Conservation (phyloP, 2,329 filamentous ascomycete species). For the Talaromyces sp. region DNA sequence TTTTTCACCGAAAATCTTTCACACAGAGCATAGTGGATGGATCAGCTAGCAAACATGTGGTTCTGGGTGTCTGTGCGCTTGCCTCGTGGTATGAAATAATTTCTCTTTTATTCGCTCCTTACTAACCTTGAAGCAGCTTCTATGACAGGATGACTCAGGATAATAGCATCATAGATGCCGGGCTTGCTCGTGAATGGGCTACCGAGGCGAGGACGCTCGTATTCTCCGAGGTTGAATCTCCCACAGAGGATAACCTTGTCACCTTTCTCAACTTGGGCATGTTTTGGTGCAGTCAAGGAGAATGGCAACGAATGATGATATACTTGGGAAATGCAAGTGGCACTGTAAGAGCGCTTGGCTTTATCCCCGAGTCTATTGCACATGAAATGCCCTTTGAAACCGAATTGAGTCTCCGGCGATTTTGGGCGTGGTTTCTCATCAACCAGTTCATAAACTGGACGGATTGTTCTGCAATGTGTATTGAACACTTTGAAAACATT, state of each 20-base stretch:
- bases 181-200: background rate
- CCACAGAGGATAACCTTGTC: background rate
- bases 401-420: too few relatives aligned
- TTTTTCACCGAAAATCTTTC: background rate
- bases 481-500: background rate
- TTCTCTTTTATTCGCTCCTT: background rate
- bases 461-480: too few relatives aligned
- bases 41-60: background rate
- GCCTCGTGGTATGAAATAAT: background rate
- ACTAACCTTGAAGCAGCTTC: background rate
- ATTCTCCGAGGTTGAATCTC: background rate
- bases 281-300: background rate
- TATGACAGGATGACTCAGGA: background rate
- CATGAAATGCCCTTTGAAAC: too few relatives aligned
- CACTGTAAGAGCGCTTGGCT: background rate
- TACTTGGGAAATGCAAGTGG: background rate
- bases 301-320: background rate
- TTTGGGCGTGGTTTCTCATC: too few relatives aligned
- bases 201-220: background rate
- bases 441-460: too few relatives aligned
- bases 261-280: background rate
- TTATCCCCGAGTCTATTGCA: too few relatives aligned
- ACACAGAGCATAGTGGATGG: background rate
- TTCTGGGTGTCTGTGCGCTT: background rate
- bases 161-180: background rate